Evolutionary conservation across 805 yeast species (phyloP), one percentile per base, ranked within the genome.

Genomic region (Saccharomycopsis vini): DNA sequence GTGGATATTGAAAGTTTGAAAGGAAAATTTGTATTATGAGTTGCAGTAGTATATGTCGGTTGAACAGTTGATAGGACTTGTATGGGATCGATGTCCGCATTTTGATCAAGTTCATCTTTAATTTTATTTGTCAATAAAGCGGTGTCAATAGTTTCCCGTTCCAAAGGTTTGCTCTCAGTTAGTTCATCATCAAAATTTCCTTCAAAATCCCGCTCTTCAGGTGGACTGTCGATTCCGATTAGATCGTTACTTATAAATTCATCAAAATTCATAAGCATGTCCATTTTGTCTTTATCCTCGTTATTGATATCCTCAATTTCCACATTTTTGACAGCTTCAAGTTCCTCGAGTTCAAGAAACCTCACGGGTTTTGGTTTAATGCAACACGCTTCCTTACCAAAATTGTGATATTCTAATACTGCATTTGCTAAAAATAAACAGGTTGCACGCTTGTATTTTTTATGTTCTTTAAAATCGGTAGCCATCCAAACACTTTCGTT

Each of bases 401-500:
- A 75, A 1, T 56, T 66, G 94, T 95, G 86, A 58, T 78, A 87
- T 49, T 85, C 94, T 56, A 66, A 62, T 2, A 90, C 73, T 0
- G 88, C 82, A 47, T 76, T 79, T 0, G 96, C 82, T 26, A 89
- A 63, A 36, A 70, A 67, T 9, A 75, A 71, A 57, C 92, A 82
- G 43, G 81, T 73, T 1, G 87, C 84, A 46, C 77, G 64, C 57
- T 81, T 86, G 56, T 71, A 75, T 56, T 84, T 81, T 16, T 77
- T 58, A 30, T 74, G 78, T 57, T 88, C 94, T 43, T 71, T 74
- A 53, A 80, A 78, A 55, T 88, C 95, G 1, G 73, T 68, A 5
- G 87, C 75, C 77, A 88, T 71, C 95, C 96, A 87, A 48, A 75
- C 75, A 56, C 78, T 83, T 59, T 92, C 98, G 20, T 76, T 75